Percentiles rank a stretch among this genome's conserved stretches.
Evolutionary conservation across 1,284 basidiomycete species (phyloP).

Genomic region (Cryptococcus sp.): DNA sequence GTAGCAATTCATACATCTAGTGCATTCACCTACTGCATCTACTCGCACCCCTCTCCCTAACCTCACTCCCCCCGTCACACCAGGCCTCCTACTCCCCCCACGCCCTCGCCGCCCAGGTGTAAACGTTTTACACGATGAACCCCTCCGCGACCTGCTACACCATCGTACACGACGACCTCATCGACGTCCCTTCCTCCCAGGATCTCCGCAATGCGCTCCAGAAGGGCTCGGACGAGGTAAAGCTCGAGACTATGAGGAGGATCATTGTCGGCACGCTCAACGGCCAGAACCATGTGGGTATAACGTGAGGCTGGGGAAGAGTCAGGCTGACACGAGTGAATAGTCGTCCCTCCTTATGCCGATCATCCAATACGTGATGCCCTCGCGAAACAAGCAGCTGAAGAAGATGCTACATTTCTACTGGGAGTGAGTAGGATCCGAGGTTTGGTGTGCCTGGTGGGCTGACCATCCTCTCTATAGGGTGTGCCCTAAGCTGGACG

Average conservation of each 20-base stretch:
- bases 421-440: constrained; percentile 65
- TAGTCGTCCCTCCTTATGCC: constrained; percentile 93
- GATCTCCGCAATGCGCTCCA: constrained; percentile 85
- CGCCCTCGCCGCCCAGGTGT: background rate
- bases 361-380: constrained; percentile 96
- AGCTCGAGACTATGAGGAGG: constrained; percentile 91
- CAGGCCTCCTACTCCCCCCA: constrained; percentile 1
- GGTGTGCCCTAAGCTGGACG: constrained; percentile 96
- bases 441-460: background rate
- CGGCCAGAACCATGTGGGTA: constrained; percentile 69
- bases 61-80: background rate
- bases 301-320: background rate
- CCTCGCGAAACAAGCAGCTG: constrained; percentile 91
- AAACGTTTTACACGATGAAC: constrained; percentile 40
- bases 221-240: constrained; percentile 91
- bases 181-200: constrained; percentile 70
- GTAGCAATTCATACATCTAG: background rate
- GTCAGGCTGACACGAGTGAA: background rate
- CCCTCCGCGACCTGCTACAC: constrained; percentile 66
- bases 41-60: background rate
- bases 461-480: constrained; percentile 19
- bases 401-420: constrained; percentile 99
- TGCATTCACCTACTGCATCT: background rate
- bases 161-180: constrained; percentile 70
- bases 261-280: constrained; percentile 96